phyloP scores from a whole-genome alignment of 192 early-diverging fungal species.

The Martensiomyces pterosporus region DNA sequence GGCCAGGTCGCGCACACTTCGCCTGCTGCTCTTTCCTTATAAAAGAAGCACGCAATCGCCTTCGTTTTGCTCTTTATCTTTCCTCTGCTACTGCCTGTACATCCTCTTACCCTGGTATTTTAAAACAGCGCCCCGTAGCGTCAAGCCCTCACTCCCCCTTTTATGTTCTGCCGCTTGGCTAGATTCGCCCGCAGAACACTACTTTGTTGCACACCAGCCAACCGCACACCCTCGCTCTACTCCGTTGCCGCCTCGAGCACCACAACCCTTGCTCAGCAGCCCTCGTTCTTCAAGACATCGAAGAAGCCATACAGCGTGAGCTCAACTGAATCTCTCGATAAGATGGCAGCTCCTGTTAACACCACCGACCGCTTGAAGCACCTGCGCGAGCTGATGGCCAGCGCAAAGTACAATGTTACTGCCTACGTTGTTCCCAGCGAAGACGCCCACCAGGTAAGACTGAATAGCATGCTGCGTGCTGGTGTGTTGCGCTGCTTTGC shows the following conservation, averaged over 20 bases:
- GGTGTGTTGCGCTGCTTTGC: too few species aligned
- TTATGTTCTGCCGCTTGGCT: background rate
- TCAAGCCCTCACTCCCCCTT: too few species aligned
- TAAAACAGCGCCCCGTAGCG: too few species aligned
- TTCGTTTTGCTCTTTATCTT: too few species aligned
- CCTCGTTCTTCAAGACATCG: background rate
- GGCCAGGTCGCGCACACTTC: too few species aligned
- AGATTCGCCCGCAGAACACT: background rate
- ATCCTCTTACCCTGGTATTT: too few species aligned
- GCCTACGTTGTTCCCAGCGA: slow-evolving; percentile 86
- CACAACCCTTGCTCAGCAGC: background rate
- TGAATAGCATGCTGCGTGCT: too few species aligned
- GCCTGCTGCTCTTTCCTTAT: too few species aligned
- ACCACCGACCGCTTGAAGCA: slow-evolving; percentile 55
- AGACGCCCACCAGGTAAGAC: slow-evolving; percentile 89
- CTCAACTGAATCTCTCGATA: background rate
- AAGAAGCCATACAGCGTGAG: too few species aligned
- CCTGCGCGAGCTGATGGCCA: slow-evolving; percentile 61
- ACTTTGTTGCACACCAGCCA: background rate
- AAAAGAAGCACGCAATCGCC: too few species aligned
- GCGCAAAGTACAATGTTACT: slow-evolving; percentile 50
- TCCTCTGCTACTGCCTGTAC: too few species aligned
- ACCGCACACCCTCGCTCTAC: background rate
- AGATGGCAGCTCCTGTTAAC: slow-evolving; percentile 33
- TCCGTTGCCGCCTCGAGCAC: background rate